These are phyloP conservation scores for Aspergillus steynii DNA, from an alignment of 495 filamentous ascomycete genomes.

Conservation along the genomic window DNA sequence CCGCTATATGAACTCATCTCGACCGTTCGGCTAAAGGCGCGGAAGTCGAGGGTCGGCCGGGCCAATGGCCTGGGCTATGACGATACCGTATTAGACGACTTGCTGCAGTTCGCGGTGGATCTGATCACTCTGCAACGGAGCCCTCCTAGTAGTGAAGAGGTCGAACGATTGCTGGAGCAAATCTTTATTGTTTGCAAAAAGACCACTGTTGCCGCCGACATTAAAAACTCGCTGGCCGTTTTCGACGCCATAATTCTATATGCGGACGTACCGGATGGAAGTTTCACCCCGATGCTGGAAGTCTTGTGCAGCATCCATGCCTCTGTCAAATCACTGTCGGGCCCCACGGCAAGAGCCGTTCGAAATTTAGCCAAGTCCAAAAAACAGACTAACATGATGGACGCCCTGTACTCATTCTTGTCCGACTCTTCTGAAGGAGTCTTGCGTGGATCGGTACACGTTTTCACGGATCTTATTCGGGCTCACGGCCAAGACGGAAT, in stretches of 20 bases:
- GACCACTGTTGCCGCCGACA: slow-evolving; percentile 70
- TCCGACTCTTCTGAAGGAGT: slow-evolving; percentile 52
- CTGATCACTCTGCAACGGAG: slow-evolving; percentile 84
- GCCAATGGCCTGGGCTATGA: slow-evolving; percentile 51
- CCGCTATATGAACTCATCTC: slow-evolving; percentile 43
- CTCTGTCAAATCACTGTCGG: slow-evolving; percentile 66
- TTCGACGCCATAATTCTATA: slow-evolving; percentile 81
- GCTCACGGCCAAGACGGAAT: slow-evolving; percentile 63
- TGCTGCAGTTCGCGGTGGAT: slow-evolving; percentile 75
- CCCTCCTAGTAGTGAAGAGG: slow-evolving; percentile 65
- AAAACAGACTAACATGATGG: slow-evolving; percentile 68
- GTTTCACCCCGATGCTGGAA: slow-evolving; percentile 69
- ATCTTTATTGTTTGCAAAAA: slow-evolving; percentile 72
- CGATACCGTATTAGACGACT: slow-evolving; percentile 64
- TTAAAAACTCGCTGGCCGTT: slow-evolving; percentile 72
- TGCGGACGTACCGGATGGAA: slow-evolving; percentile 67
- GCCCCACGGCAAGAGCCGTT: slow-evolving; percentile 73
- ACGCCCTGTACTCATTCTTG: slow-evolving; percentile 63
- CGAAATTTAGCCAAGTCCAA: slow-evolving; percentile 78
- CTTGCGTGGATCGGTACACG: slow-evolving; percentile 66
- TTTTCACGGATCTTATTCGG: slow-evolving; percentile 59
- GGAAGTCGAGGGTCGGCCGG: slow-evolving; percentile 52
- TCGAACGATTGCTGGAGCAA: slow-evolving; percentile 64
- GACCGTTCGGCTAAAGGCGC: slow-evolving; percentile 39
- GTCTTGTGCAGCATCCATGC: slow-evolving; percentile 82